Conservation (phyloP, 2,329 filamentous ascomycete genomes). For the Ceratocystis harringtonii region DNA sequence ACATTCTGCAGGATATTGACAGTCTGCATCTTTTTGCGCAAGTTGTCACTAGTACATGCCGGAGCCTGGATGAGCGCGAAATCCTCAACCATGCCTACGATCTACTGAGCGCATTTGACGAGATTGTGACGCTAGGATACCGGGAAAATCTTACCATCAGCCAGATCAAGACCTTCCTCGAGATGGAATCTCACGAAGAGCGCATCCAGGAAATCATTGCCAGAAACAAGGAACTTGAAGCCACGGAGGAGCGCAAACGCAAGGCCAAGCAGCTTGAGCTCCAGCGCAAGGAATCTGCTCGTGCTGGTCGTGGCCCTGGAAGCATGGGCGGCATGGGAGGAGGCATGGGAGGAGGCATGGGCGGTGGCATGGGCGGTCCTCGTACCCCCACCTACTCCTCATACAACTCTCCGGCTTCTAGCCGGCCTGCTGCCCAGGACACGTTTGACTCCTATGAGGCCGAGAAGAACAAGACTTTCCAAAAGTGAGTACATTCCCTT, state of each 20-base stretch:
- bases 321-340: slow-evolving; percentile 18
- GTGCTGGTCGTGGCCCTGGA: slow-evolving; percentile 47
- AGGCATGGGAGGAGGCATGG: slow-evolving; percentile 8
- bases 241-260: slow-evolving; percentile 92
- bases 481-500: slow-evolving; percentile 46
- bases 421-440: slow-evolving; percentile 49
- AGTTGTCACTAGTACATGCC: slow-evolving; percentile 92
- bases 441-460: slow-evolving; percentile 91
- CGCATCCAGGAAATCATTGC: slow-evolving; percentile 97
- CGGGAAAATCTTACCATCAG: slow-evolving; percentile 88
- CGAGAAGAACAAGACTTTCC: slow-evolving; percentile 84
- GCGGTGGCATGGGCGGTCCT: slow-evolving; percentile 31
- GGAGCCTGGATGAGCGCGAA: slow-evolving; percentile 86
- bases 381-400: slow-evolving; percentile 74
- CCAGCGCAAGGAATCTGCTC: slow-evolving; percentile 90
- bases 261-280: slow-evolving; percentile 98
- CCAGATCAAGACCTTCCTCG: slow-evolving; percentile 97
- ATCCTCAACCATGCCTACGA: slow-evolving; percentile 93
- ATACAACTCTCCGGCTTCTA: slow-evolving; percentile 43
- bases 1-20: slow-evolving; percentile 98
- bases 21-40: slow-evolving; percentile 95
- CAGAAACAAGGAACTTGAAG: slow-evolving; percentile 95
- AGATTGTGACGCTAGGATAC: slow-evolving; percentile 90
- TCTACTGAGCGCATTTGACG: slow-evolving; percentile 88
- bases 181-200: slow-evolving; percentile 99